phyloP scores from a whole-genome alignment of 768 basidiomycete genomes.

The Tulasnella sp. region DNA sequence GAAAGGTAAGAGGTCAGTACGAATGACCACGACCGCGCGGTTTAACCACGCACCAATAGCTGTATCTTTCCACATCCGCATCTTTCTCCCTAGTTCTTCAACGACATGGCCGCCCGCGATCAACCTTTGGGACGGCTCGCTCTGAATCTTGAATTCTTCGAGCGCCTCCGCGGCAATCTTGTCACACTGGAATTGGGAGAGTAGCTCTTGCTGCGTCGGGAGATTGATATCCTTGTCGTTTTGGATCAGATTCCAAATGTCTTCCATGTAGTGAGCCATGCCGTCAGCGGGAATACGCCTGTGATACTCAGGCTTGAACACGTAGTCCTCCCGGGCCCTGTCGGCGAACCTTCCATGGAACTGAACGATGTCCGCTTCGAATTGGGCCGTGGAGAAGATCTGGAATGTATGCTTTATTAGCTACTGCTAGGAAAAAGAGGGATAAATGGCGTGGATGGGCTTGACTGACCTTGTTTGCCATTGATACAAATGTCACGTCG shows the following conservation, averaged over 20 bases:
- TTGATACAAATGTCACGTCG: conserved; percentile 82
- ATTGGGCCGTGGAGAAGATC: conserved; percentile 78
- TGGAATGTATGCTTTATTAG: background rate
- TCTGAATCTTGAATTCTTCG: conserved; percentile 69
- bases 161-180: conserved; percentile 81
- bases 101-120: conserved; percentile 84
- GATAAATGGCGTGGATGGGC: no score
- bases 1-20: background rate
- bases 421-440: no score
- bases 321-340: conserved; percentile 52
- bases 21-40: background rate
- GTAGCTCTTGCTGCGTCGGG: conserved; percentile 92
- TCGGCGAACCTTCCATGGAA: conserved; percentile 71
- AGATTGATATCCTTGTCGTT: conserved; percentile 94
- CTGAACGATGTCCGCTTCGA: conserved; percentile 63
- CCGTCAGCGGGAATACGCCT: conserved; percentile 98
- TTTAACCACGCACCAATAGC: conserved; percentile 63
- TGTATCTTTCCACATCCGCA: conserved; percentile 66
- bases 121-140: conserved; percentile 70
- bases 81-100: conserved; percentile 69
- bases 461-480: conserved; percentile 83
- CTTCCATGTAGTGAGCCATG: conserved; percentile 92
- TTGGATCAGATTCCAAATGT: conserved; percentile 84
- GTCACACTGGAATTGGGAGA: conserved; percentile 98
- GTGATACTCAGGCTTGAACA: conserved; percentile 91